Conservation (phyloP, 805 yeast species). For the Vanderwaltozyma tropicalis region DNA sequence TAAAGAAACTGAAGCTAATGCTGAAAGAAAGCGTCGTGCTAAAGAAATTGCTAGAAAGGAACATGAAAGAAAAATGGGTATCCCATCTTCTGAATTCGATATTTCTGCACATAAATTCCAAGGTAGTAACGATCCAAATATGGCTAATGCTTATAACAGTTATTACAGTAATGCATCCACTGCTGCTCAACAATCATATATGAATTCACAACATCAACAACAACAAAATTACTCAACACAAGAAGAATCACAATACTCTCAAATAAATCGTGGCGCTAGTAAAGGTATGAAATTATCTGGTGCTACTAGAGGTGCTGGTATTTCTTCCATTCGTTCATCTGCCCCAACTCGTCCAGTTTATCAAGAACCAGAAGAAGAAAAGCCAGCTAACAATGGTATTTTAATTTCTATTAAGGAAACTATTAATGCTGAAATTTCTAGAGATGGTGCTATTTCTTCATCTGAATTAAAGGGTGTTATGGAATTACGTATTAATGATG, state of each 20-base stretch:
- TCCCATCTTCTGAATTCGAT: constrained; percentile 24
- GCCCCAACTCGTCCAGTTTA: constrained; percentile 12
- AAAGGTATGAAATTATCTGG: constrained; percentile 23
- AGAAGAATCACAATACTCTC: constrained; percentile 4
- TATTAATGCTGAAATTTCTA: constrained; percentile 61
- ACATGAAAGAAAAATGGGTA: constrained; percentile 30
- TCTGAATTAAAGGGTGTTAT: constrained; percentile 86
- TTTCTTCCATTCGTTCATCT: constrained; percentile 1
- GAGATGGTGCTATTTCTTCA: constrained; percentile 66
- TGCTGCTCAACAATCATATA: constrained; percentile 30
- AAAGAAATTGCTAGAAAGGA: constrained; percentile 79
- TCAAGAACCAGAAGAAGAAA: constrained; percentile 16
- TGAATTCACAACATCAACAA: constrained; percentile 12
- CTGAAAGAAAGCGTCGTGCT: constrained; percentile 92
- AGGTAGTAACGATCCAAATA: constrained; percentile 25
- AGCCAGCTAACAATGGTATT: constrained; percentile 58
- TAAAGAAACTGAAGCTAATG: constrained; percentile 93
- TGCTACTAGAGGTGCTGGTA: constrained; percentile 5
- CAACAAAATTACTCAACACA: constrained; percentile 13
- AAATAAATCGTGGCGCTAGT: constrained; percentile 6
- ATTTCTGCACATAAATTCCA: constrained; percentile 15
- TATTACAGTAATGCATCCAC: constrained; percentile 29
- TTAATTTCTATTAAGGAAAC: constrained; percentile 69
- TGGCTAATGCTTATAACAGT: constrained; percentile 31
- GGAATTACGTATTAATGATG: constrained; percentile 74